A percentile compares a stretch with the other conserved stretches of the same genome.
phyloP scores from a whole-genome alignment of 2,329 filamentous ascomycete genomes.

The Triangularia verruculosa region DNA sequence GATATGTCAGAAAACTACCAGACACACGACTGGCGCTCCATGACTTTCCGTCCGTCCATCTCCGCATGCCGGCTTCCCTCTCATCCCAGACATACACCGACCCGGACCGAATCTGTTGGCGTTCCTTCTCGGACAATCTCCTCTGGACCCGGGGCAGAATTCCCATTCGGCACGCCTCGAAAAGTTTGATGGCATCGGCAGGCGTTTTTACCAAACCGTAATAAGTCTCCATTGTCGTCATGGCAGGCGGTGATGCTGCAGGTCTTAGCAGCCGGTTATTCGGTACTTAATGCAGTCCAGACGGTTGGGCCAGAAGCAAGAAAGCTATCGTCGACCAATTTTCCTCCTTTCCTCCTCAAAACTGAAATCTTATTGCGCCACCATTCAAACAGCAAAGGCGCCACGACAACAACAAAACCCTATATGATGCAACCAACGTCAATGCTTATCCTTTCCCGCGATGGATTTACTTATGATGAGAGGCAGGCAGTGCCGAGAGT shows the following conservation, averaged over 20 bases:
- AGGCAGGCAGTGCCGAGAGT: not conserved
- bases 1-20: slow-evolving; percentile 93
- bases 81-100: slow-evolving; percentile 99
- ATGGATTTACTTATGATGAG: not conserved
- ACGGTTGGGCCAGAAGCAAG: not conserved
- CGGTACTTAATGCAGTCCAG: not conserved
- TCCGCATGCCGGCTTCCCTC: slow-evolving; percentile 92
- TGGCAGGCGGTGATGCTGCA: not conserved
- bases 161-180: slow-evolving; percentile 90
- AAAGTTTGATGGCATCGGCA: slow-evolving; percentile 94
- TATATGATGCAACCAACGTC: not conserved
- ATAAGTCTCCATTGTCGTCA: slow-evolving; percentile 81
- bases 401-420: not conserved
- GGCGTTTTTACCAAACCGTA: slow-evolving; percentile 94
- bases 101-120: slow-evolving; percentile 91
- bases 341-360: slow-evolving; percentile 13
- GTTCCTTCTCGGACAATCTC: slow-evolving; percentile 91
- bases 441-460: not conserved
- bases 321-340: not conserved
- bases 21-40: slow-evolving; percentile 98
- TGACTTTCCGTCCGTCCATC: slow-evolving; percentile 98
- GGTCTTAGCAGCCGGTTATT: not conserved
- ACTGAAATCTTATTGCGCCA: not conserved
- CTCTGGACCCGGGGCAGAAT: slow-evolving; percentile 88
- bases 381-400: slow-evolving; percentile 11